phyloP scores from a whole-genome alignment of 345 rosid species.

The Tarenaya hassleriana region DNA sequence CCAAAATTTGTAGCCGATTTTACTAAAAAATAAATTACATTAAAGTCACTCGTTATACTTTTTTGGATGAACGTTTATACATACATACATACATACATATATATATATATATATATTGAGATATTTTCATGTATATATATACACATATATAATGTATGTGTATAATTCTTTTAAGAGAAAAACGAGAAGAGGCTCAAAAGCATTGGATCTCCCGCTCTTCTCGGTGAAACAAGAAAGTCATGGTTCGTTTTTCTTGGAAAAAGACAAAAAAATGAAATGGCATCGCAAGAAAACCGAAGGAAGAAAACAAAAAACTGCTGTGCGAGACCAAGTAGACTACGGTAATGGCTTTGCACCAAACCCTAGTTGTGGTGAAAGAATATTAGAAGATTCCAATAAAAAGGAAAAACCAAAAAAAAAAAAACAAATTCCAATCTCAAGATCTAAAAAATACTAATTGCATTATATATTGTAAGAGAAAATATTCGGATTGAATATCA shows the following conservation, averaged over 20 bases:
- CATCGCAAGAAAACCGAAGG: conserved; percentile 25
- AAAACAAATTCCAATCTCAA: neutral
- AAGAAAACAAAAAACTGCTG: conserved; percentile 28
- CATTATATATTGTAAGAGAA: too few species aligned
- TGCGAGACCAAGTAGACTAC: conserved; percentile 30
- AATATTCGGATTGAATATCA: too few species aligned
- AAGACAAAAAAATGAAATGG: conserved; percentile 20
- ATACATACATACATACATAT: too few species aligned
- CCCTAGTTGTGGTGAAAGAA: conserved; percentile 8
- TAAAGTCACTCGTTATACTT: too few species aligned
- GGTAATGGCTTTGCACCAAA: conserved; percentile 26
- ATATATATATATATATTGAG: too few species aligned
- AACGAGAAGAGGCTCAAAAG: conserved; percentile 14
- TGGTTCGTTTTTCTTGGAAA: conserved; percentile 16
- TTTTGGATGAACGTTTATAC: too few species aligned
- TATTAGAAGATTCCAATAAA: too few species aligned
- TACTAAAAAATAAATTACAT: too few species aligned
- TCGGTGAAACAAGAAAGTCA: conserved; percentile 14
- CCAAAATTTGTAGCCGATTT: too few species aligned
- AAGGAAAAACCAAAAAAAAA: neutral
- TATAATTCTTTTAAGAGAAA: neutral
- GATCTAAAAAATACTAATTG: conserved; percentile 1
- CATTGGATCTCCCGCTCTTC: conserved; percentile 32
- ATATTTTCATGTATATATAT: too few species aligned
- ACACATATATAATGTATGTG: too few species aligned